Conservation (phyloP, 129 eudicot species). For the Lonicera japonica region DNA sequence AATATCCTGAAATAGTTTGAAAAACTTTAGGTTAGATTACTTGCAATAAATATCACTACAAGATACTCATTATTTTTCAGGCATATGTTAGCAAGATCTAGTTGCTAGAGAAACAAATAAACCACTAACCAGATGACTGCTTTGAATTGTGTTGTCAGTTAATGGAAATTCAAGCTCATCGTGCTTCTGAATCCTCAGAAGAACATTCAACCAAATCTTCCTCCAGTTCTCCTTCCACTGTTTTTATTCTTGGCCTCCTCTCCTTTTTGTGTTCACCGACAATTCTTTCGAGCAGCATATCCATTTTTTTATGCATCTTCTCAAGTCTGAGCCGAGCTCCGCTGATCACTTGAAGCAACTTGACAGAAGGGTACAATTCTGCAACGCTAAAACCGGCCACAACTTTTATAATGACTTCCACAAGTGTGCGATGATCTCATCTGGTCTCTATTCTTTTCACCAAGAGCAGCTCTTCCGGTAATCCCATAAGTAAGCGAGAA, state of each 20-base stretch:
- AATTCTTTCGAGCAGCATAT: constrained; percentile 27
- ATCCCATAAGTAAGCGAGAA: no score
- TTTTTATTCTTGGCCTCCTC: neutral
- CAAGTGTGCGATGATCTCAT: constrained; percentile 10
- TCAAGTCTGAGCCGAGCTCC: constrained; percentile 12
- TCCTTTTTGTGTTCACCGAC: constrained; percentile 30
- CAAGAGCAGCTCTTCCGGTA: constrained; percentile 28
- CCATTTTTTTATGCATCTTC: constrained; percentile 22
- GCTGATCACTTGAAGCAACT: constrained; percentile 25
- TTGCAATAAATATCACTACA: neutral
- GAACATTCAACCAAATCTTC: constrained; percentile 38
- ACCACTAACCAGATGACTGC: constrained; percentile 17
- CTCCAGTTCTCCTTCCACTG: constrained; percentile 22
- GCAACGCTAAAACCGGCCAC: constrained; percentile 28
- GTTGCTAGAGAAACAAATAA: no score
- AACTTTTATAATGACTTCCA: constrained; percentile 15
- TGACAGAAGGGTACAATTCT: constrained; percentile 33
- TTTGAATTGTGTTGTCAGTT: constrained; percentile 15
- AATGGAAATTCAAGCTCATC: constrained; percentile 6
- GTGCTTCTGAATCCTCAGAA: neutral
- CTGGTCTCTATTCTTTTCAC: constrained; percentile 24
- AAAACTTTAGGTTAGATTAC: neutral
- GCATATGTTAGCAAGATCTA: no score
- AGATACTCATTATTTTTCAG: no score
- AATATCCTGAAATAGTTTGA: constrained; percentile 14